Conservation (phyloP, 257 asterid species). For the Solanum commersonii region DNA sequence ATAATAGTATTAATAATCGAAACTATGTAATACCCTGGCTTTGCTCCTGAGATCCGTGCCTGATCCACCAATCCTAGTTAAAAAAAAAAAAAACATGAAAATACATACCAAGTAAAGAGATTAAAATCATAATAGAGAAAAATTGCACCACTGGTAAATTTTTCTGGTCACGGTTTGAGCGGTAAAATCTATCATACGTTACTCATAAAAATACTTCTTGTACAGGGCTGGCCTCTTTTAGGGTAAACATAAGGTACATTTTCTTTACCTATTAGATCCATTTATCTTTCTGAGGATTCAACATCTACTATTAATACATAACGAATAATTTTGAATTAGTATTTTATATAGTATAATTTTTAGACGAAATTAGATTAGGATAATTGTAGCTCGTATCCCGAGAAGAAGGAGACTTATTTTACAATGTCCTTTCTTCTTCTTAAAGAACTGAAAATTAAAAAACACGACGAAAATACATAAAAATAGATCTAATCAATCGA, state of each 20-base stretch:
- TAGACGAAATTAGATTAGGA: not conserved
- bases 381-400: not conserved
- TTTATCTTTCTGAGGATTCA: not conserved
- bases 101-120: not conserved
- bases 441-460: not conserved
- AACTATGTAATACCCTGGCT: slow-evolving; percentile 53
- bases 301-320: not conserved
- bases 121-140: not conserved
- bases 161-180: not conserved
- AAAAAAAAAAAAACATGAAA: not conserved
- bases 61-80: slow-evolving; percentile 83
- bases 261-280: not conserved
- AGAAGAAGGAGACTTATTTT: not conserved
- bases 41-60: slow-evolving; percentile 89
- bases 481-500: not conserved
- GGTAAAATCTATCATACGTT: not conserved
- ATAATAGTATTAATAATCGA: not conserved
- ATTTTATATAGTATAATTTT: not conserved
- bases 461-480: not conserved
- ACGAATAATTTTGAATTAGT: not conserved
- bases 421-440: not conserved
- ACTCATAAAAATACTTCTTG: not conserved
- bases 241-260: not conserved
- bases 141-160: not conserved
- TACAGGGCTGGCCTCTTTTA: not conserved